phyloP scores from a whole-genome alignment of 352 stramenopile species.

The Phytophthora ramorum region DNA sequence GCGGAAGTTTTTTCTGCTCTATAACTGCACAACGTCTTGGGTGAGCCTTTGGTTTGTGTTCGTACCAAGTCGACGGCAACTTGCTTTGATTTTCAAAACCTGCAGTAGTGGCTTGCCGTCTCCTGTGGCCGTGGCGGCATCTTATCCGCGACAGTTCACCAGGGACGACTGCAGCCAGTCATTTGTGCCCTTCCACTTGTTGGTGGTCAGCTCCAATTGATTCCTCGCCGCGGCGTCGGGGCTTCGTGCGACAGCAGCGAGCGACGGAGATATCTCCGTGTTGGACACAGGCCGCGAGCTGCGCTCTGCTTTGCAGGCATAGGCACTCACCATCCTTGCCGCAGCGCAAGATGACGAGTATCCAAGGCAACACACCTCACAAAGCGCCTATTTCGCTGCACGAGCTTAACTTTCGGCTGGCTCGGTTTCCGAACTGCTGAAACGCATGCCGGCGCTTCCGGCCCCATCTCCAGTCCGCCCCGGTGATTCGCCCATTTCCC shows the following conservation, averaged over 20 bases:
- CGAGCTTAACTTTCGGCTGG: not conserved
- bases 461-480: conserved; percentile 10
- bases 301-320: conserved; percentile 6
- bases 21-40: not conserved
- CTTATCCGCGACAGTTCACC: conserved; percentile 5
- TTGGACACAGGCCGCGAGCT: conserved; percentile 25
- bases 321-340: conserved; percentile 35
- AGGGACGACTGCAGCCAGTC: conserved; percentile 15
- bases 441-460: not conserved
- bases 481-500: conserved; percentile 21
- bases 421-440: not conserved
- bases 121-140: not conserved
- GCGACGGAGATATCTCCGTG: not conserved
- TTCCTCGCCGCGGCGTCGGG: not conserved
- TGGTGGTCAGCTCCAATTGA: conserved; percentile 5
- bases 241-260: conserved; percentile 2
- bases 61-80: not conserved
- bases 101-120: not conserved
- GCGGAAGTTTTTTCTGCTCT: conserved; percentile 2
- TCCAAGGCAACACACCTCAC: not conserved
- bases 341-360: conserved; percentile 17
- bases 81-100: not conserved
- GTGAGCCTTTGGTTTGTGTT: not conserved
- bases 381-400: conserved; percentile 34
- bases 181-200: conserved; percentile 25